Base-by-base conservation (phyloP, 2,329 filamentous ascomycete genomes). In the Ophiognomonia clavigignenti-juglandacearum region DNA sequence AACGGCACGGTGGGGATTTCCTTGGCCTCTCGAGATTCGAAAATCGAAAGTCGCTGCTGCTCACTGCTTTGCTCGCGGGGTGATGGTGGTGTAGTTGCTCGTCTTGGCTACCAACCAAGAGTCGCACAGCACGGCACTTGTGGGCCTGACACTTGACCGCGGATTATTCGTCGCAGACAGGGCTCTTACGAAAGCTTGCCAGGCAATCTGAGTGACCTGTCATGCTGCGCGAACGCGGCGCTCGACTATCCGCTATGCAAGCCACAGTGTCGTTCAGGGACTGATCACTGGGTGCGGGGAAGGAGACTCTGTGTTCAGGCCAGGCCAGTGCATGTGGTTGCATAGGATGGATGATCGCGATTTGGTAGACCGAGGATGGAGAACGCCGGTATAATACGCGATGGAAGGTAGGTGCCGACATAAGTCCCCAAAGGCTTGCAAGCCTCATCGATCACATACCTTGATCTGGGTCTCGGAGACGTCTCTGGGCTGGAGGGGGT, bases 361-460 rank as follows among this genome's bases (percentile, higher is more conserved):
- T 40, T 47, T 42, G 53, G 54, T 54, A 53, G 51, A 51, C 47
- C 55, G 47, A 57, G 50, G 52, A 40, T 52, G 55, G 32, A 44
- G 43, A 39, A 51, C 45, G 54, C 55, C 53, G 55, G 58, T 53
- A 54, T 48, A 45, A 57, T 58, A 61, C 53, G 57, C 58, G 57
- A 61, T 60, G 59, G 62, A 52, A 57, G 66, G 73, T 45, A 27
- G 65, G 72, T 74, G 80, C 79, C 82, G 82, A 85, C 78, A 72
- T 78, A 82, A 84, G 77, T 81, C 82, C 81, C 49, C 77, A 78
- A n/a, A 75, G 82, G 75, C 71, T 64, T 70, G 66, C 72, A 69
- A 72, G 80, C 83, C 84, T 85, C 77, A 86, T 81, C 77, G 83
- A 90, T 86, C 90, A 98, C 93, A 95, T 98, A 98, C 93, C 93